Evolutionary conservation across 2,329 filamentous ascomycete species (phyloP).

Genomic region (Monilinia vaccinii-corymbosi): DNA sequence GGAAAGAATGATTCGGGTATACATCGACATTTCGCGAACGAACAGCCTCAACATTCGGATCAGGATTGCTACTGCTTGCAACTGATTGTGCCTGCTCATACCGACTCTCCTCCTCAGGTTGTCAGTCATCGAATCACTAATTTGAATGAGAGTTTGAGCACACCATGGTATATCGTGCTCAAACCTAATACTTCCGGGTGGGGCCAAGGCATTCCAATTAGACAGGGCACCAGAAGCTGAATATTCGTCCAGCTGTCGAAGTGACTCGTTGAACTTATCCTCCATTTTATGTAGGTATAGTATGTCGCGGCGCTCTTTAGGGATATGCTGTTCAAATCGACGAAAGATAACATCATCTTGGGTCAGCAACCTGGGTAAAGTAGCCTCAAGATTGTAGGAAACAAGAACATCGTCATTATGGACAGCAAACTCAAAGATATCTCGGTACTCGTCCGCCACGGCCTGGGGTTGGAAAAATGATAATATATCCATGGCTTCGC

Average conservation of each 20-base stretch:
- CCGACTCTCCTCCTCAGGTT: conserved; percentile 15
- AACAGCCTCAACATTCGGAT: conserved; percentile 24
- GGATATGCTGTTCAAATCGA: conserved; percentile 20
- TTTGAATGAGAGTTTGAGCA: conserved; percentile 18
- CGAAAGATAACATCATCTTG: conserved; percentile 22
- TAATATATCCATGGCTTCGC: conserved; percentile 24
- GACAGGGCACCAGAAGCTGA: conserved; percentile 16
- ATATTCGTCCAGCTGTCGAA: conserved; percentile 20
- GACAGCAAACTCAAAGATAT: conserved; percentile 23
- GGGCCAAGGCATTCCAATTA: conserved; percentile 9
- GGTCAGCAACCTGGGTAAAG: conserved; percentile 21
- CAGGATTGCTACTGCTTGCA: conserved; percentile 21
- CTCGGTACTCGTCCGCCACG: conserved; percentile 19
- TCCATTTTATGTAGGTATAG: conserved; percentile 24
- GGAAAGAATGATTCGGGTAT: conserved; percentile 16
- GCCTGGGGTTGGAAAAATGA: conserved; percentile 20
- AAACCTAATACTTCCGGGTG: neutral
- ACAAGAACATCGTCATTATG: conserved; percentile 14
- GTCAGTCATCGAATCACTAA: conserved; percentile 22
- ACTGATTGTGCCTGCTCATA: conserved; percentile 13
- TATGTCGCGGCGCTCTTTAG: conserved; percentile 17
- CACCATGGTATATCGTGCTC: conserved; percentile 23
- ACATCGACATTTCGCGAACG: conserved; percentile 20
- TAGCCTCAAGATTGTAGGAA: conserved; percentile 22
- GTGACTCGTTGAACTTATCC: conserved; percentile 17